Base-by-base conservation (phyloP, 1,284 basidiomycete genomes). In the Taiwanofungus camphoratus region DNA sequence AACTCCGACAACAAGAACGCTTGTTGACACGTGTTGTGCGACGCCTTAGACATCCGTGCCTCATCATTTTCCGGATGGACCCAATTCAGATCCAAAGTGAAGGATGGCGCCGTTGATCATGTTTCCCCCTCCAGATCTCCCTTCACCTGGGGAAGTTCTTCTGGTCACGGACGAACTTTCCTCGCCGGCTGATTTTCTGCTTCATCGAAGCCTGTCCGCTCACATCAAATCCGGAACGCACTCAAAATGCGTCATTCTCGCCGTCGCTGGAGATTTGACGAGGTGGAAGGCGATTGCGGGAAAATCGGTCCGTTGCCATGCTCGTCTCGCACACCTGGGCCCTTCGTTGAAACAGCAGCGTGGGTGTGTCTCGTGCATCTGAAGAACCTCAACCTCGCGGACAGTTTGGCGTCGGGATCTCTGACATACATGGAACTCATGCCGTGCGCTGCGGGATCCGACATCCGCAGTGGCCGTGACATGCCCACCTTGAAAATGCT, bases 111-210 rank as follows among this genome's bases (percentile, higher is more conserved):
- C n/a, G n/a, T n/a, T n/a, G n/a, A 44, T 15, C 19, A 58, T 73
- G 69, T 67, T 76, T 44, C 63, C 73, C 16, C 70, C 70, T 1
- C 64, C 69, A 44, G 61, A 69, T 31, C 61, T 78, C 9, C 71
- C 75, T 3, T 52, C 55, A n/a, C 51, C 68, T 12, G 67, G 67
- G 7, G 67, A 74, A 15, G 46, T 78, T 2, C 52, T 83, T 8
- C 63, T 87, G 1, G 65, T 87, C 9, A 82, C 82, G 3, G 85
- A 88, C 55, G 73, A 82, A 45, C 64, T 87, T 0, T 64, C 69
- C 1, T 73, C 85, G 0, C 79, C 84, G 3, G 79, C 77, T 7
- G 79, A 84, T 48, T 87, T 87, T 52, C 51, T 82, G 12, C 64
- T 88, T 1, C 76, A 82, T 48, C 67, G 66, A 16, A 62, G 66